A percentile compares a stretch with the other conserved stretches of the same genome.
These are phyloP conservation scores for Fusarium duplospermum DNA, from an alignment of 2,329 filamentous ascomycete species.

Conservation along the genomic window DNA sequence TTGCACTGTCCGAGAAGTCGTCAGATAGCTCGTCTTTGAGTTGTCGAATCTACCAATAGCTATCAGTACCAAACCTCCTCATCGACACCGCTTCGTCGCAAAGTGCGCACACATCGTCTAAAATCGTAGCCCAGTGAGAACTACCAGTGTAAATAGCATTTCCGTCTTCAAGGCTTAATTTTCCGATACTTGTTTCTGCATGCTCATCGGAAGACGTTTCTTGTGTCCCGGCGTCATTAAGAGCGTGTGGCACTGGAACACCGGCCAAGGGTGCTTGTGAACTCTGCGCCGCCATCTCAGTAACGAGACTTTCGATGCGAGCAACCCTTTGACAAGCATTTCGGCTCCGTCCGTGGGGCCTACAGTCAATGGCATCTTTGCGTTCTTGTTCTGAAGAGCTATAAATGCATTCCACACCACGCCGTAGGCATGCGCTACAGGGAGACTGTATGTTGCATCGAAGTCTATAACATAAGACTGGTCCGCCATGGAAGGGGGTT, in stretches of 20 bases:
- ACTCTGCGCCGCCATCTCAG: slow-evolving; percentile 17
- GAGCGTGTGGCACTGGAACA: not conserved
- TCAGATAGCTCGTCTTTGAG: not conserved
- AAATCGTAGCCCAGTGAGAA: slow-evolving; percentile 22
- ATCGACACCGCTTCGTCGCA: not conserved
- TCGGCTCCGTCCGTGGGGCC: slow-evolving; percentile 11
- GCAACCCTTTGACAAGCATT: slow-evolving; percentile 31
- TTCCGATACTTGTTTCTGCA: not conserved
- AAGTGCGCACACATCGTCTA: slow-evolving; percentile 8
- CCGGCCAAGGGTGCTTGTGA: not conserved
- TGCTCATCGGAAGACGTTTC: not conserved
- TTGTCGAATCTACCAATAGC: not conserved
- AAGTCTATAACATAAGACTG: not conserved
- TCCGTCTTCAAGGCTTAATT: not conserved
- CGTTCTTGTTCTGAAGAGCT: slow-evolving; percentile 28
- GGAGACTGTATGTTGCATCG: slow-evolving; percentile 23
- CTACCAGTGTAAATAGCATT: slow-evolving; percentile 15
- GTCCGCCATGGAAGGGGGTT: not conserved
- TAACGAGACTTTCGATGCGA: slow-evolving; percentile 30
- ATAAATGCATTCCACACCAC: slow-evolving; percentile 11
- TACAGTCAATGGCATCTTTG: slow-evolving; percentile 31
- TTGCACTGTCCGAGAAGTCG: not conserved
- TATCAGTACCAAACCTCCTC: not conserved
- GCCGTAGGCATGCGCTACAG: slow-evolving; percentile 8
- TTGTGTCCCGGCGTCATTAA: not conserved